Conservation (phyloP, 768 basidiomycete genomes). For the Mycena albidolilacea region DNA sequence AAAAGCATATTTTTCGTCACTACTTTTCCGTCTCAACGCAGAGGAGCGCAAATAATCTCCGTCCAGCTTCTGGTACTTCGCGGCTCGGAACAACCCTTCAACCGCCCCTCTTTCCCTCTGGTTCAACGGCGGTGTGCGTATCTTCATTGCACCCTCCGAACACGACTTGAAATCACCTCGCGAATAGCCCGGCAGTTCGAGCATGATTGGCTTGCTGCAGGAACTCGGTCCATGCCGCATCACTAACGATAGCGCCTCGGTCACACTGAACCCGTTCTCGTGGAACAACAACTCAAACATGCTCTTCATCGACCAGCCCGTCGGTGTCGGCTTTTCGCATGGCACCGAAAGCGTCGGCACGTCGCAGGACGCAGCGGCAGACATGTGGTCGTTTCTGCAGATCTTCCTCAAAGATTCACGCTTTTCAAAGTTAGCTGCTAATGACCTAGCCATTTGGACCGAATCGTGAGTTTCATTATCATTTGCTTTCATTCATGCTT, state of each 20-base stretch:
- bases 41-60: background rate
- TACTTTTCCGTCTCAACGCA: background rate
- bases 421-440: slow-evolving; percentile 62
- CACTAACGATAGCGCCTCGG: slow-evolving; percentile 65
- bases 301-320: slow-evolving; percentile 76
- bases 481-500: background rate
- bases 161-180: background rate
- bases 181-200: slow-evolving; percentile 66
- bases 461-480: slow-evolving; percentile 61
- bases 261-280: slow-evolving; percentile 66
- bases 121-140: slow-evolving; percentile 74
- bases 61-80: slow-evolving; percentile 79
- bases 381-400: slow-evolving; percentile 75
- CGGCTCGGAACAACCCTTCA: slow-evolving; percentile 68
- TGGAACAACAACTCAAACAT: slow-evolving; percentile 74
- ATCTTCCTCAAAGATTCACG: slow-evolving; percentile 70
- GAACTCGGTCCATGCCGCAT: slow-evolving; percentile 84
- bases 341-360: slow-evolving; percentile 65
- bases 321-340: slow-evolving; percentile 77
- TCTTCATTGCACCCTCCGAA: slow-evolving; percentile 26
- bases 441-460: slow-evolving; percentile 73
- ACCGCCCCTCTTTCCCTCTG: slow-evolving; percentile 76
- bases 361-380: slow-evolving; percentile 67
- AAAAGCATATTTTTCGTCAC: slow-evolving; percentile 68
- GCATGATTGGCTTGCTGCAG: slow-evolving; percentile 79